phyloP scores from a whole-genome alignment of 768 basidiomycete species.

The Agrocybe chaxingu region DNA sequence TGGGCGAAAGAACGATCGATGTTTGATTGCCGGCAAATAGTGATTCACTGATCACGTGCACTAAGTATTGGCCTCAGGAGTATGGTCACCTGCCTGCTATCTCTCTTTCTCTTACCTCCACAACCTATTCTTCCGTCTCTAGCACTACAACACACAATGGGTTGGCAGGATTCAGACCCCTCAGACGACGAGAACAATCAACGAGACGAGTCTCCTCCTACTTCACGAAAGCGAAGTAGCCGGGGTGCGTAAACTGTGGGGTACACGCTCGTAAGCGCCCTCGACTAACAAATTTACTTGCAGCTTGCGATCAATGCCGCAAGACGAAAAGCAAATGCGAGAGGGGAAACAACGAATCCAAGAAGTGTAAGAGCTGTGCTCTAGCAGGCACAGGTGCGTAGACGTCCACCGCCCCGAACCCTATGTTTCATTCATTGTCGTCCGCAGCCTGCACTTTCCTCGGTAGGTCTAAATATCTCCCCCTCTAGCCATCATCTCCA shows the following conservation, averaged over 20 bases:
- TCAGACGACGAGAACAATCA: conserved; percentile 53
- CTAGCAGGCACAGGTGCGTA: conserved; percentile 50
- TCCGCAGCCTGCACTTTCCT: conserved; percentile 62
- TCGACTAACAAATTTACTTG: not conserved
- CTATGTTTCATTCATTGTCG: conserved; percentile 16
- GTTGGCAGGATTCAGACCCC: conserved; percentile 58
- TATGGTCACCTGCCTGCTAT: not conserved
- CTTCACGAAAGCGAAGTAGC: conserved; percentile 59
- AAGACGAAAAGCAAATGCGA: conserved; percentile 90
- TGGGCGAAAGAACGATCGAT: no score
- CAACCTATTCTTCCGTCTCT: conserved; percentile 14
- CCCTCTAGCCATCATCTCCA: not conserved
- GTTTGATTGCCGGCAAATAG: conserved; percentile 14
- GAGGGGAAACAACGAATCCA: conserved; percentile 40
- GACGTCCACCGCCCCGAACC: conserved; percentile 3
- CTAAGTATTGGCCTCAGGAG: no score
- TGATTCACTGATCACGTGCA: conserved; percentile 18
- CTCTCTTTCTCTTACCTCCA: conserved; percentile 20
- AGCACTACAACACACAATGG: conserved; percentile 30
- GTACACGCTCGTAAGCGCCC: not conserved
- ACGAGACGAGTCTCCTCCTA: conserved; percentile 34
- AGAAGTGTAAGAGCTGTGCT: conserved; percentile 62
- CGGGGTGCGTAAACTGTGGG: conserved; percentile 38
- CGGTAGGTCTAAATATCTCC: conserved; percentile 30
- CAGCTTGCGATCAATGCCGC: conserved; percentile 85